Percentiles rank a stretch among this genome's conserved stretches.
These are phyloP conservation scores for Botrytis porri DNA, from an alignment of 2,329 filamentous ascomycete species.

Conservation along the genomic window DNA sequence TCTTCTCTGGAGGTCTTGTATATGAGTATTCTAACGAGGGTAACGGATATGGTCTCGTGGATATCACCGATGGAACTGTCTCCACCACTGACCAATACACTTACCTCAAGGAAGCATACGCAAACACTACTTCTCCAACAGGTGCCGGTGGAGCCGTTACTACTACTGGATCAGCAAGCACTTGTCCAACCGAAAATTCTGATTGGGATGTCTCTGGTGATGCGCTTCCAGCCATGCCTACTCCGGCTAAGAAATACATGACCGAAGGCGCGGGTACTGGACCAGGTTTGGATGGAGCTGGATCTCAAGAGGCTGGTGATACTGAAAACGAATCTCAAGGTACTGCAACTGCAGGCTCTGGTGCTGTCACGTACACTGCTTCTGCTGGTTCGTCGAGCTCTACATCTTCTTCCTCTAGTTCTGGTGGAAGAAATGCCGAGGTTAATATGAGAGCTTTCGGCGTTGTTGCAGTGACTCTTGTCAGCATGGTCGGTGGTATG, in stretches of 20 bases:
- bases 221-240: constrained; percentile 49
- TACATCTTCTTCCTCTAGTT: background rate
- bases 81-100: constrained; percentile 47
- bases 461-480: background rate
- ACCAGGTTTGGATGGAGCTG: constrained; percentile 40
- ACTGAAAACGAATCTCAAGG: constrained; percentile 33
- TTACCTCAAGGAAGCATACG: constrained; percentile 46
- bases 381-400: constrained; percentile 14
- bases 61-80: constrained; percentile 39
- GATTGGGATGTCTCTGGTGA: constrained; percentile 49
- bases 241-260: constrained; percentile 43
- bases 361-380: constrained; percentile 27
- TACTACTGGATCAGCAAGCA: constrained; percentile 34
- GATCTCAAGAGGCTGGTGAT: constrained; percentile 35
- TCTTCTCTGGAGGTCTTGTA: constrained; percentile 93
- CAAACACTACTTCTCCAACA: constrained; percentile 44
- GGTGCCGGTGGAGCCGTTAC: constrained; percentile 51
- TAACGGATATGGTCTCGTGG: constrained; percentile 64
- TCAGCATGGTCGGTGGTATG: constrained; percentile 13
- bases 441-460: constrained; percentile 9
- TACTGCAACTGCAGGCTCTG: constrained; percentile 31
- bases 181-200: constrained; percentile 45
- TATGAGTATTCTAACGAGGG: constrained; percentile 89
- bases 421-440: constrained; percentile 9
- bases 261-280: constrained; percentile 49